Conservation (phyloP, 2,329 filamentous ascomycete species). For the Nothophoma quercina region DNA sequence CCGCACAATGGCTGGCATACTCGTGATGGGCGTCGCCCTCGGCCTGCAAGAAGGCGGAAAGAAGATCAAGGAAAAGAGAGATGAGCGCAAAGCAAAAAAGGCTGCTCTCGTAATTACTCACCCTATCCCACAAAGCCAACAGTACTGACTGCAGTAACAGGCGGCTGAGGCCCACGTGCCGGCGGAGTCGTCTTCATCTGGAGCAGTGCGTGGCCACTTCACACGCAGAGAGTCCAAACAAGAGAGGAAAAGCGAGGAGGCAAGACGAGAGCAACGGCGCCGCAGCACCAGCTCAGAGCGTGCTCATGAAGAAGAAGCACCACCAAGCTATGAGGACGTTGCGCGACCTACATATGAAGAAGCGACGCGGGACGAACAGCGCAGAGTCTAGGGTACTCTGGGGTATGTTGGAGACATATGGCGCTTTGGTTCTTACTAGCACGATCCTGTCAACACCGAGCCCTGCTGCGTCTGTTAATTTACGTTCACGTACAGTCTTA, state of each 20-base stretch:
- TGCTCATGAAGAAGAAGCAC: constrained; percentile 21
- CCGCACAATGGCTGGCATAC: constrained; percentile 29
- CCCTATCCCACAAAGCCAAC: neutral
- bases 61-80: constrained; percentile 33
- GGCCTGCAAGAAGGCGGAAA: constrained; percentile 28
- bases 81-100: constrained; percentile 35
- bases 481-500: no score
- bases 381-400: neutral
- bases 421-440: no score
- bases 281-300: constrained; percentile 25
- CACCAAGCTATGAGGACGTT: constrained; percentile 20
- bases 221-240: neutral
- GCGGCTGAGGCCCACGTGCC: constrained; percentile 13
- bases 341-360: constrained; percentile 20
- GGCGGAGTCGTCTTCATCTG: constrained; percentile 14
- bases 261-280: constrained; percentile 14
- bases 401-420: no score
- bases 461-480: no score
- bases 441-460: no score
- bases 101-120: constrained; percentile 22
- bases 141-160: constrained; percentile 13
- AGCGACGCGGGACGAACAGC: neutral
- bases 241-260: constrained; percentile 24
- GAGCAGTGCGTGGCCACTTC: neutral
- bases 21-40: constrained; percentile 29